Conservation (phyloP, 1,139 yeast species). For the Sugiyamaella japonica region DNA sequence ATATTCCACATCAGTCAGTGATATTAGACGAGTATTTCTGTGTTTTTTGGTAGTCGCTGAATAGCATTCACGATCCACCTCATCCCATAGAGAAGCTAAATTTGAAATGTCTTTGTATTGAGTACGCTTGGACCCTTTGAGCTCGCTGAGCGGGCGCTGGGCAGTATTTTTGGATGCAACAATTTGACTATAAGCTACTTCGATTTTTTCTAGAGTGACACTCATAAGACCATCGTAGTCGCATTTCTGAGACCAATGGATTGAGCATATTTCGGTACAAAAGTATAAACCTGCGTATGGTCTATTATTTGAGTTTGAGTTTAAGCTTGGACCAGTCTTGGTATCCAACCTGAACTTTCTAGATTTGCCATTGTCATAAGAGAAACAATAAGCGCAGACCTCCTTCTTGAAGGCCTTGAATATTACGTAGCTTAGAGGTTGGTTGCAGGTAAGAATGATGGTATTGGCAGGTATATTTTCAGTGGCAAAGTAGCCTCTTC, state of each 20-base stretch:
- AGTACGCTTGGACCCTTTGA: too few species aligned
- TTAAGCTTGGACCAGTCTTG: constrained; percentile 7
- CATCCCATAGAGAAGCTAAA: constrained; percentile 10
- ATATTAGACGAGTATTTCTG: background rate
- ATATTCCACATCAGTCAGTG: constrained; percentile 45
- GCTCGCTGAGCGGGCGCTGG: background rate
- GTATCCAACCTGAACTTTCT: constrained; percentile 43
- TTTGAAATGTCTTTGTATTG: background rate
- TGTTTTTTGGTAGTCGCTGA: background rate
- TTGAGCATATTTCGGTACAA: constrained; percentile 52
- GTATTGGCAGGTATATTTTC: constrained; percentile 46
- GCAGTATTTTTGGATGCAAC: background rate
- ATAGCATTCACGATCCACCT: constrained; percentile 2
- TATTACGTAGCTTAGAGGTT: constrained; percentile 52
- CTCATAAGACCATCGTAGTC: constrained; percentile 37
- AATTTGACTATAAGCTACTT: constrained; percentile 20
- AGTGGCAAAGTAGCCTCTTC: constrained; percentile 64
- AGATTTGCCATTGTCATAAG: constrained; percentile 51
- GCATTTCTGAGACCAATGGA: constrained; percentile 40
- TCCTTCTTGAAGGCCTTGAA: constrained; percentile 61
- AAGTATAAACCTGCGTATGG: constrained; percentile 53
- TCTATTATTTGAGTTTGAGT: background rate
- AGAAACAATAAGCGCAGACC: constrained; percentile 59
- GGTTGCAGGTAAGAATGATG: constrained; percentile 44
- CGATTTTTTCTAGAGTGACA: constrained; percentile 39